A percentile compares a stretch with the other conserved stretches of the same genome.
These are phyloP conservation scores for Shiraia sp. DNA, from an alignment of 2,329 filamentous ascomycete genomes.

Conservation along the genomic window DNA sequence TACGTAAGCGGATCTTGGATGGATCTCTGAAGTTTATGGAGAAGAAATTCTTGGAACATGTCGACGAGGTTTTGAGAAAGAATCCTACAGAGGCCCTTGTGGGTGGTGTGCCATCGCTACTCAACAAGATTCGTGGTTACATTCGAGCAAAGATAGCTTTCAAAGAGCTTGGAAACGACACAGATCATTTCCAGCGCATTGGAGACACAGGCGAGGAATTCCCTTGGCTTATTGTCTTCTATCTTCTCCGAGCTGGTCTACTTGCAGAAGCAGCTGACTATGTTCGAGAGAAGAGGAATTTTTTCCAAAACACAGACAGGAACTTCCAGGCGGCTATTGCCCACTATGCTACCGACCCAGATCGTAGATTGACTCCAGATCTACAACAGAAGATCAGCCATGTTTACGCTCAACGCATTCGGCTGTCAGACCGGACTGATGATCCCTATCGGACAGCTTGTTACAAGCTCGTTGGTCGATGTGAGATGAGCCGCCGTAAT, in stretches of 20 bases:
- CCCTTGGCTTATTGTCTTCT: slow-evolving; percentile 94
- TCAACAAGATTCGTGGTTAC: slow-evolving; percentile 91
- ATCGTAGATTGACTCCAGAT: slow-evolving; percentile 76
- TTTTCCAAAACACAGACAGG: slow-evolving; percentile 88
- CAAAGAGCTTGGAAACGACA: slow-evolving; percentile 83
- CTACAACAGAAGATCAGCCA: slow-evolving; percentile 86
- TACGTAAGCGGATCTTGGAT: slow-evolving; percentile 78
- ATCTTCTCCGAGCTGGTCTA: slow-evolving; percentile 82
- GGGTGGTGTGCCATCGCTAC: slow-evolving; percentile 82
- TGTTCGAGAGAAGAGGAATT: slow-evolving; percentile 77
- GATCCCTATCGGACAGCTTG: slow-evolving; percentile 97
- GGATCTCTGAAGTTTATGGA: slow-evolving; percentile 83
- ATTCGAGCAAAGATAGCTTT: slow-evolving; percentile 78
- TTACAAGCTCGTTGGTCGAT: slow-evolving; percentile 93
- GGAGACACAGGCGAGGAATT: slow-evolving; percentile 68
- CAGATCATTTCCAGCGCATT: slow-evolving; percentile 76
- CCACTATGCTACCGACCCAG: slow-evolving; percentile 75
- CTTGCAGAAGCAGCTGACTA: slow-evolving; percentile 84
- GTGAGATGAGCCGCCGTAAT: slow-evolving; percentile 61
- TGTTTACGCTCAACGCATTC: slow-evolving; percentile 83
- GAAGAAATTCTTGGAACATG: slow-evolving; percentile 74
- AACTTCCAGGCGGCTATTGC: slow-evolving; percentile 88
- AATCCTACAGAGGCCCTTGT: slow-evolving; percentile 87
- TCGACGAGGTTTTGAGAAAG: slow-evolving; percentile 77
- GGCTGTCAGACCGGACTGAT: slow-evolving; percentile 76